Evolutionary conservation across 2,329 filamentous ascomycete species (phyloP), one percentile per base, ranked within the genome.

Genomic region (Immersiporthe knoxdaviesiana): DNA sequence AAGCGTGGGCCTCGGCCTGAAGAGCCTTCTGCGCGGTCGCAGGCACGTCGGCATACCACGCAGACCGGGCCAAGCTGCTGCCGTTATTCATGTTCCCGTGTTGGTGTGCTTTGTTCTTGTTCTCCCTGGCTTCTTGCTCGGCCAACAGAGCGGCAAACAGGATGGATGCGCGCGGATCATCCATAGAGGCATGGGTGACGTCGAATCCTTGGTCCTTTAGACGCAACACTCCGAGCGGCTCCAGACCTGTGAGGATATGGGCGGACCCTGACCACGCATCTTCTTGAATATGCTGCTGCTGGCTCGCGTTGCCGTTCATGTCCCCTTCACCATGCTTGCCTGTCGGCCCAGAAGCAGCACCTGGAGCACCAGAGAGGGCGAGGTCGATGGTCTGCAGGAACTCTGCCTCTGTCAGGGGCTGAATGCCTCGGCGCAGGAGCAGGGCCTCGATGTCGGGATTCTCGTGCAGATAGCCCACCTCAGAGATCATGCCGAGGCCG

Each of bases 391-490:
- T 69, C 58, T 77, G 74, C 1, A 79, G 68, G n/a, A 78, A 69
- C 68, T 78, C 76, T 2, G 74, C 67, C 65, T 79, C 78, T 52
- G 75, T 76, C 39, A 81, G 71, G 0, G 77, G 73, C 44, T 79
- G 76, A 59, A 81, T 76, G 1, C 78, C 81, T 44, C 77, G 78
- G 18, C 79, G 77, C 7, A 73, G 70, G 3, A 82, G 74, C 11
- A 78, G 65, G 1, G 72, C 74, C 69, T 81, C 78, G 24, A 82
- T 83, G 50, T 85, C 70, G n/a, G 71, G 65, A 35, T 75, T 76
- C 52, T 76, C 74, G 5, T 74, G 74, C 11, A 76, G 72, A 66
- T 75, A 76, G n/a, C 75, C 75, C 54, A 76, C 72, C 58, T 74
- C 74, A 11, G 65, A 56, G 52, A 83, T 72, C 2, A 73, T 72